Conservation (phyloP, 192 early-diverging fungal genomes). For the Geranomyces michiganensis region DNA sequence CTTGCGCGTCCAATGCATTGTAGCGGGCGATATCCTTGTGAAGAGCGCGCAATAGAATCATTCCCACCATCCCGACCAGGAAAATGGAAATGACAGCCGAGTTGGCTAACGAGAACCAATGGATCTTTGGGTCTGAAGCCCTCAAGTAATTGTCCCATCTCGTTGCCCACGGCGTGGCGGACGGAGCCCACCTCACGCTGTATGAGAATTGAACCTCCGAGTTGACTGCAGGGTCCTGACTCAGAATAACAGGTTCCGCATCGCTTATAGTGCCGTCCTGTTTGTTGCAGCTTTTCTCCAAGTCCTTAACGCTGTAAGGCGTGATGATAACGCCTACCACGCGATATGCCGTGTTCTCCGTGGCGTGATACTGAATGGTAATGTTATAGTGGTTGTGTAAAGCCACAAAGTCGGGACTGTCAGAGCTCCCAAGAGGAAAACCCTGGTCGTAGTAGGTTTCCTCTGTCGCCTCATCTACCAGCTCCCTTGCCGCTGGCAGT, state of each 20-base stretch:
- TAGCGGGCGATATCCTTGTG: slow-evolving; percentile 65
- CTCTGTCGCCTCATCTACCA: slow-evolving; percentile 28
- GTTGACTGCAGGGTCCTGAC: slow-evolving; percentile 23
- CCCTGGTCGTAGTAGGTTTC: slow-evolving; percentile 12
- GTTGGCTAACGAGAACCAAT: slow-evolving; percentile 69
- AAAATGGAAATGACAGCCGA: slow-evolving; percentile 61
- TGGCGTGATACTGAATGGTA: slow-evolving; percentile 63
- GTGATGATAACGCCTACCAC: slow-evolving; percentile 87
- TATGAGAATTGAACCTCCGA: slow-evolving; percentile 53
- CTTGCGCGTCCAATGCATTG: slow-evolving; percentile 55
- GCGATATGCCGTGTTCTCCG: slow-evolving; percentile 59
- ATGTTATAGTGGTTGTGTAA: slow-evolving; percentile 93
- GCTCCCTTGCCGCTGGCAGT: slow-evolving; percentile 71
- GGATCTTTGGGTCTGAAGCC: slow-evolving; percentile 54
- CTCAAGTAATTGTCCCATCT: slow-evolving; percentile 65
- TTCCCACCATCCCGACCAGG: slow-evolving; percentile 60
- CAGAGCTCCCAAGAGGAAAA: slow-evolving; percentile 11
- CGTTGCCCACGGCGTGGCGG: slow-evolving; percentile 49
- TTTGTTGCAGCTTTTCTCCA: neutral
- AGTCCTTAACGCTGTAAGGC: slow-evolving; percentile 62
- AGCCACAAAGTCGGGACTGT: slow-evolving; percentile 35
- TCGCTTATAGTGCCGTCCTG: slow-evolving; percentile 13
- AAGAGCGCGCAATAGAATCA: slow-evolving; percentile 60
- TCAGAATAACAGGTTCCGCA: slow-evolving; percentile 2
- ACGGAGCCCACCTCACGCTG: slow-evolving; percentile 49